Evolutionary conservation across 495 filamentous ascomycete species (phyloP).

Genomic region (Aspergillus wentii): DNA sequence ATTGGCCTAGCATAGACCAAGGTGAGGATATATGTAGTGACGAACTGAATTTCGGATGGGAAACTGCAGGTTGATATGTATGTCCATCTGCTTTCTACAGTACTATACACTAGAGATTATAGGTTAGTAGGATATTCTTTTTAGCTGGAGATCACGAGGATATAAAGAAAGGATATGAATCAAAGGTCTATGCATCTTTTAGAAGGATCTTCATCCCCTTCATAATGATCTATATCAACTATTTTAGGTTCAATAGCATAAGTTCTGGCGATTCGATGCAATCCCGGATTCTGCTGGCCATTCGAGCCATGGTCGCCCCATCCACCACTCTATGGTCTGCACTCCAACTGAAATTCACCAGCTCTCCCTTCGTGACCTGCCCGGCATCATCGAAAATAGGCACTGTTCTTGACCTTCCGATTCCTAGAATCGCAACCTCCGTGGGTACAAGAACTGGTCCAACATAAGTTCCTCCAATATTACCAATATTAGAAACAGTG

Average conservation of each 20-base stretch:
- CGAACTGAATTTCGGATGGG: too few relatives aligned
- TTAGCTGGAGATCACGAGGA: too few relatives aligned
- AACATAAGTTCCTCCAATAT: constrained; percentile 88
- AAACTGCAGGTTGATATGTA: too few relatives aligned
- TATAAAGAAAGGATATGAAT: too few relatives aligned
- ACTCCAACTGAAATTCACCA: constrained; percentile 92
- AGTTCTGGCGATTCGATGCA: constrained; percentile 78
- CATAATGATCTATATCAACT: constrained; percentile 1
- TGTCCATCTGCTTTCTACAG: too few relatives aligned
- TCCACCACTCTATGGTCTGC: constrained; percentile 95
- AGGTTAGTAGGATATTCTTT: too few relatives aligned
- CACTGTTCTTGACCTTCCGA: constrained; percentile 70
- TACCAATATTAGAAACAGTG: constrained; percentile 96
- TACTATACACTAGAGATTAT: too few relatives aligned
- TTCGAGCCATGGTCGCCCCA: constrained; percentile 87
- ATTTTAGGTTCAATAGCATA: constrained; percentile 62
- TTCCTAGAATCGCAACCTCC: constrained; percentile 88
- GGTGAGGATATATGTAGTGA: too few relatives aligned
- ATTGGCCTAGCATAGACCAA: too few relatives aligned
- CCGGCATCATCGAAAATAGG: constrained; percentile 74
- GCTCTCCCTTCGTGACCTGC: constrained; percentile 83
- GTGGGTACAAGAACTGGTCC: constrained; percentile 82
- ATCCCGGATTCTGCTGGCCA: constrained; percentile 70
- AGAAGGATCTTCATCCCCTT: not conserved
- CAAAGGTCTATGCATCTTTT: too few relatives aligned